These are phyloP conservation scores for Calocybe indica DNA, from an alignment of 768 basidiomycete genomes.

Conservation along the genomic window DNA sequence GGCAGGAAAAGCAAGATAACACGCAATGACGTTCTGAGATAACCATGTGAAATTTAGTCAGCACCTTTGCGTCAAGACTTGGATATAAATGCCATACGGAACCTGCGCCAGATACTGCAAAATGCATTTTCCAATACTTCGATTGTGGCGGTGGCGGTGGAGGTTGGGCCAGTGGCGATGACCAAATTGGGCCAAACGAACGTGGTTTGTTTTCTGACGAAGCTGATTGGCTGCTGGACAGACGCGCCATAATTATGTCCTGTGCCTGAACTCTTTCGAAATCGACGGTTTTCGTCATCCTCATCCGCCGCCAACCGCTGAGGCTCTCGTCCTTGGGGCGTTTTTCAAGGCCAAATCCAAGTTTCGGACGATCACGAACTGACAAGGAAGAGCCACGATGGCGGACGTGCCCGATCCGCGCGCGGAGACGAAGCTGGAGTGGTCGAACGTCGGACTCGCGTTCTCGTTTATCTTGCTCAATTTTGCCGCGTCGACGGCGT, in stretches of 20 bases:
- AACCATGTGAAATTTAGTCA: constrained; percentile 26
- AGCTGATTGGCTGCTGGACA: not conserved
- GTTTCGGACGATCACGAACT: not conserved
- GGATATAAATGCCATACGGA: too few relatives aligned
- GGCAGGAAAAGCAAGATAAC: constrained; percentile 84
- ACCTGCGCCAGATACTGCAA: constrained; percentile 31
- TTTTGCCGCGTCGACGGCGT: constrained; percentile 53
- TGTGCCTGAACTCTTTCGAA: not conserved
- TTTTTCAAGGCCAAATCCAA: not conserved
- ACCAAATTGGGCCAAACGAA: constrained; percentile 46
- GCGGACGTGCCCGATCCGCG: not conserved
- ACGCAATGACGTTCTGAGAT: constrained; percentile 51
- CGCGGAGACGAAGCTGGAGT: constrained; percentile 35
- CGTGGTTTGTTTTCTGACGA: not conserved
- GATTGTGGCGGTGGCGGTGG: constrained; percentile 58
- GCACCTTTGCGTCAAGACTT: constrained; percentile 76
- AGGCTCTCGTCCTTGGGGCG: not conserved
- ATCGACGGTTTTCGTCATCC: not conserved
- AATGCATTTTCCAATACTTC: constrained; percentile 58
- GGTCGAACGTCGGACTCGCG: constrained; percentile 73
- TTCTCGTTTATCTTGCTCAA: constrained; percentile 74
- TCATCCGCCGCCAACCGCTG: not conserved
- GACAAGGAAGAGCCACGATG: not conserved
- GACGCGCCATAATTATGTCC: not conserved
- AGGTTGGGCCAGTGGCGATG: constrained; percentile 59